Conservation (phyloP, 2,329 filamentous ascomycete species). For the Sporothrix humicola region DNA sequence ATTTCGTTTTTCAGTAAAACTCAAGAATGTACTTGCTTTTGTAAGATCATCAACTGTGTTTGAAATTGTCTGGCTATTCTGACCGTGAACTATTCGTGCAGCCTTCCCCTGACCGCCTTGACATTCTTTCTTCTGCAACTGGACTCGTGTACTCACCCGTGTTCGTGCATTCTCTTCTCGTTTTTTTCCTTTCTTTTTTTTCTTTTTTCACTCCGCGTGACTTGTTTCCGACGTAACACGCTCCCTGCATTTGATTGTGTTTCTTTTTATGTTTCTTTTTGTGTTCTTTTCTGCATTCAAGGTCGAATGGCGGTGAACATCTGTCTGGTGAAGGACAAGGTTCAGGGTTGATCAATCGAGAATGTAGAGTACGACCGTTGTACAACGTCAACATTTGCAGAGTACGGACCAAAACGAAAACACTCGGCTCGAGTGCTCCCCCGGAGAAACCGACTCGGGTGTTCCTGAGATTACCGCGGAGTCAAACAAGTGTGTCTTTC, state of each 20-base stretch:
- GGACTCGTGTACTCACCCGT: not conserved
- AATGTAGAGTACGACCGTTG: not conserved
- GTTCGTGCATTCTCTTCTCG: not conserved
- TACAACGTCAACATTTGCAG: not conserved
- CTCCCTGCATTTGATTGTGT: not conserved
- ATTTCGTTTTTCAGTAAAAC: no score
- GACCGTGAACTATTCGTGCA: not conserved
- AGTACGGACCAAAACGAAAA: no score
- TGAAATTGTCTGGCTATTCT: no score
- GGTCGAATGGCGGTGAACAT: not conserved
- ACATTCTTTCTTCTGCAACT: not conserved
- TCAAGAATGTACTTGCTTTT: no score
- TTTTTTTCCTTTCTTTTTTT: no score
- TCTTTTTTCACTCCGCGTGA: slow-evolving; percentile 2
- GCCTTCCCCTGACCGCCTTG: not conserved
- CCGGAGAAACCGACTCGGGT: not conserved
- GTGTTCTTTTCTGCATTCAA: not conserved
- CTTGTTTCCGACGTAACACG: not conserved
- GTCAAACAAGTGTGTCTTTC: not conserved
- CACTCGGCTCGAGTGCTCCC: not conserved
- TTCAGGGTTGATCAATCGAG: not conserved
- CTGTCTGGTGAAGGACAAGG: not conserved
- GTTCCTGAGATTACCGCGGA: not conserved
- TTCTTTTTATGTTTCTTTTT: not conserved
- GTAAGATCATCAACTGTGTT: no score